Percentiles rank a stretch among this genome's conserved stretches.
phyloP scores from a whole-genome alignment of 352 stramenopile genomes.

The Phytophthora megakarya region DNA sequence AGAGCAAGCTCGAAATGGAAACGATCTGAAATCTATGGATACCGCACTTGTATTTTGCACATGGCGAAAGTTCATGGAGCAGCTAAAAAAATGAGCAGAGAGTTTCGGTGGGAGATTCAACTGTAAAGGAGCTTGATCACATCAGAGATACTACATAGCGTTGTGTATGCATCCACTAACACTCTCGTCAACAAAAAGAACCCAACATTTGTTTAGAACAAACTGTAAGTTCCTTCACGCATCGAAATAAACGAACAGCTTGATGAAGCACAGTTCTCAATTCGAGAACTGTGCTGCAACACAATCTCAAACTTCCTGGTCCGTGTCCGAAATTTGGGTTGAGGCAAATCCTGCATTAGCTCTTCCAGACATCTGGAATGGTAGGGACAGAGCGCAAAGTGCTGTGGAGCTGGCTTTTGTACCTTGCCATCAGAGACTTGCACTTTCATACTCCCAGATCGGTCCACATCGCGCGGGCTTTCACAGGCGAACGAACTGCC shows the following conservation, averaged over 20 bases:
- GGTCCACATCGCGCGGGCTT: conserved; percentile 24
- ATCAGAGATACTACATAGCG: background rate
- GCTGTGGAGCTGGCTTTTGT: conserved; percentile 13
- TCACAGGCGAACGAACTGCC: conserved; percentile 29
- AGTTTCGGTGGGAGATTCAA: conserved; percentile 22
- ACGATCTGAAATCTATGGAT: too few relatives aligned
- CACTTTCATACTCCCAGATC: conserved; percentile 30
- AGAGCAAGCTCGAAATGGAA: background rate
- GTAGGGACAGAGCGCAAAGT: conserved; percentile 21
- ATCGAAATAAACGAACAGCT: background rate
- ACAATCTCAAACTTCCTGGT: too few relatives aligned
- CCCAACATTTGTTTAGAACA: background rate
- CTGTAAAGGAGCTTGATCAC: conserved; percentile 15
- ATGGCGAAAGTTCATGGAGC: background rate
- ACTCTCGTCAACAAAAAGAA: background rate
- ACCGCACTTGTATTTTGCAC: too few relatives aligned
- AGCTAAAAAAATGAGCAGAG: background rate
- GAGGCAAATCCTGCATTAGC: conserved; percentile 21
- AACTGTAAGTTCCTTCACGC: background rate
- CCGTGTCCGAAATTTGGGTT: background rate
- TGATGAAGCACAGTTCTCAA: background rate
- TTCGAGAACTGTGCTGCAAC: too few relatives aligned
- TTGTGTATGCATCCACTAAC: background rate
- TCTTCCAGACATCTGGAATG: conserved; percentile 32
- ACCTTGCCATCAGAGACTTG: conserved; percentile 10